A percentile compares a stretch with the other conserved stretches of the same genome.
Conservation (phyloP, 176 grass and related monocot genomes). For the Oryza australiensis region DNA sequence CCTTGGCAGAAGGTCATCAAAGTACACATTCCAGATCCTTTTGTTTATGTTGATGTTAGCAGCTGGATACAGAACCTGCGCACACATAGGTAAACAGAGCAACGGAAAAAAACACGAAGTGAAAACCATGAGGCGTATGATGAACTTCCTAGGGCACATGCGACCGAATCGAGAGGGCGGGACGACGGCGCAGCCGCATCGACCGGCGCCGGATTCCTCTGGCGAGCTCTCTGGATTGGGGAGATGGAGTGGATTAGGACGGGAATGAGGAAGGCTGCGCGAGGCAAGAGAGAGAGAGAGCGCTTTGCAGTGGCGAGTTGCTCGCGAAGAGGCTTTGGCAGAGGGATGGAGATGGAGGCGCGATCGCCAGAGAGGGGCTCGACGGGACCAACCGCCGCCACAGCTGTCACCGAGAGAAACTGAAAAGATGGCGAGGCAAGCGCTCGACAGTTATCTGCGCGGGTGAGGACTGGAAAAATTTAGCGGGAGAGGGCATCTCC, state of each 20-base stretch:
- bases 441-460: no score
- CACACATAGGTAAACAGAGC: constrained; percentile 19
- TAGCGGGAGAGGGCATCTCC: no score
- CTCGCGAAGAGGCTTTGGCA: not conserved
- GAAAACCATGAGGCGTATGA: constrained; percentile 45
- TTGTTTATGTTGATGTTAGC: constrained; percentile 66
- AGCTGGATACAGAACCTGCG: constrained; percentile 58
- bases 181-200: constrained; percentile 15
- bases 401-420: no score
- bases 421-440: no score
- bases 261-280: not conserved
- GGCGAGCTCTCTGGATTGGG: not conserved
- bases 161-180: constrained; percentile 37
- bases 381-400: no score
- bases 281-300: not conserved
- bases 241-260: not conserved
- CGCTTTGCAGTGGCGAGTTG: no score
- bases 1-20: constrained; percentile 47
- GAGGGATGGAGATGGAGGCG: no score
- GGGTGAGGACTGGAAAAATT: no score
- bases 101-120: constrained; percentile 2
- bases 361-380: no score
- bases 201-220: constrained; percentile 19
- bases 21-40: constrained; percentile 58
- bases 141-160: constrained; percentile 58